Conservation (phyloP, 2,329 filamentous ascomycete genomes). For the Monosporascus sp. region DNA sequence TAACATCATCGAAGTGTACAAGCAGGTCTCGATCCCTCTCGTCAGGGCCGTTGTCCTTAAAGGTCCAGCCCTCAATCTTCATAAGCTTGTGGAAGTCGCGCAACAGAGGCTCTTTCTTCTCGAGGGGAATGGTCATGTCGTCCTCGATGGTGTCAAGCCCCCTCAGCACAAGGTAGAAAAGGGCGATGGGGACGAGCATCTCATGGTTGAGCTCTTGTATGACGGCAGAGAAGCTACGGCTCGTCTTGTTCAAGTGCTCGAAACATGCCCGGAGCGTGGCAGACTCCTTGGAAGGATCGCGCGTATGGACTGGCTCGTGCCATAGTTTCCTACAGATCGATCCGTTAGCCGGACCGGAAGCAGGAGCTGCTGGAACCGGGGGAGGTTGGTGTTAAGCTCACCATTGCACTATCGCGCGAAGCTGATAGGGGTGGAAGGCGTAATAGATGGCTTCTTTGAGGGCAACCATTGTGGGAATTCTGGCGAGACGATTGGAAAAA, state of each 20-base stretch:
- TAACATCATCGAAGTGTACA: conserved; percentile 84
- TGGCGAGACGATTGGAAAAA: background rate
- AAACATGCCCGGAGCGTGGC: conserved; percentile 77
- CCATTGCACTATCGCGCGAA: conserved; percentile 87
- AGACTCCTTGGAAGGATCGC: conserved; percentile 71
- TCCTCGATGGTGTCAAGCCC: conserved; percentile 98
- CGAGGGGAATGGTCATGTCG: conserved; percentile 85
- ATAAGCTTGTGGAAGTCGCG: conserved; percentile 76
- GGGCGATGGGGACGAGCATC: conserved; percentile 77
- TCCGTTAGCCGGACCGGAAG: conserved; percentile 4
- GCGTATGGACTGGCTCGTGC: conserved; percentile 89
- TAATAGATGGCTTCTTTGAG: conserved; percentile 60
- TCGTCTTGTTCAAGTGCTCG: conserved; percentile 78
- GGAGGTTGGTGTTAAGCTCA: conserved; percentile 34
- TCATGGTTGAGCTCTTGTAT: conserved; percentile 96
- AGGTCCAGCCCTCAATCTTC: conserved; percentile 85
- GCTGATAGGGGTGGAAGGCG: conserved; percentile 67
- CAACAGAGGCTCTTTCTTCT: conserved; percentile 79
- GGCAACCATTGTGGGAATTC: conserved; percentile 46
- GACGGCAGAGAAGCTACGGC: conserved; percentile 86
- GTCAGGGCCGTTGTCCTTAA: conserved; percentile 75
- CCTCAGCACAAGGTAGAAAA: conserved; percentile 91
- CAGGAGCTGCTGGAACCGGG: background rate
- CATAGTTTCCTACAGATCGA: conserved; percentile 73
- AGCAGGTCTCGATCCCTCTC: conserved; percentile 93